phyloP scores from a whole-genome alignment of 2,329 filamentous ascomycete genomes.

The Nothopassalora personata region DNA sequence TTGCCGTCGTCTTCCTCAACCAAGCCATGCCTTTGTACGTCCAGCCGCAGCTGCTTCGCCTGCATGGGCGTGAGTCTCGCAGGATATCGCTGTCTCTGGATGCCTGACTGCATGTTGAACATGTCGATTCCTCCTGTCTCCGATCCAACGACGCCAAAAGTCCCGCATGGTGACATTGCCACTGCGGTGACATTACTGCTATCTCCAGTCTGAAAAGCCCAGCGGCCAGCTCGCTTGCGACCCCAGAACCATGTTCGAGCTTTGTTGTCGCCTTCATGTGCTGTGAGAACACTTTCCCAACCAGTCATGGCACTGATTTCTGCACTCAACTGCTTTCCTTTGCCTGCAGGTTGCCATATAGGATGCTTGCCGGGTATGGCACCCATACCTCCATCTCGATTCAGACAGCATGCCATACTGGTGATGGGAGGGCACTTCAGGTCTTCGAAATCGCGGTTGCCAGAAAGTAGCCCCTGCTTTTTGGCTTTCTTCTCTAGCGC shows the following conservation, averaged over 20 bases:
- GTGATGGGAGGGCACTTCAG: slow-evolving; percentile 90
- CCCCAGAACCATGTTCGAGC: slow-evolving; percentile 99
- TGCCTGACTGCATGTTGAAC: slow-evolving; percentile 93
- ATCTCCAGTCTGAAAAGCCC: slow-evolving; percentile 86
- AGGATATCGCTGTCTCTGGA: slow-evolving; percentile 82
- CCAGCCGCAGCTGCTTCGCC: slow-evolving; percentile 66
- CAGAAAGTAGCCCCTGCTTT: slow-evolving; percentile 66
- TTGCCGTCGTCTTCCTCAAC: slow-evolving; percentile 37
- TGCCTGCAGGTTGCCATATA: slow-evolving; percentile 71
- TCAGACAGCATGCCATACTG: slow-evolving; percentile 83
- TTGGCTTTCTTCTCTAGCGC: slow-evolving; percentile 82
- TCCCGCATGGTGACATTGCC: slow-evolving; percentile 84
- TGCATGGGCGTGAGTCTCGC: slow-evolving; percentile 71
- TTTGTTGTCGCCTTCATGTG: slow-evolving; percentile 76
- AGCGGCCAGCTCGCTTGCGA: slow-evolving; percentile 83
- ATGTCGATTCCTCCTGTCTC: slow-evolving; percentile 79
- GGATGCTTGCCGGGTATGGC: slow-evolving; percentile 70
- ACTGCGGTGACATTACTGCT: slow-evolving; percentile 75
- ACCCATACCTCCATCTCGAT: slow-evolving; percentile 91
- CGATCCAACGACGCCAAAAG: slow-evolving; percentile 86
- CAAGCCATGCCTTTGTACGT: slow-evolving; percentile 37
- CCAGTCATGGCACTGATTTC: slow-evolving; percentile 74
- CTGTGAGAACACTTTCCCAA: slow-evolving; percentile 95
- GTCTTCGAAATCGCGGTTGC: slow-evolving; percentile 45
- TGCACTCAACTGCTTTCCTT: slow-evolving; percentile 60